Percentiles rank a stretch among this genome's conserved stretches.
Conservation (phyloP, 129 eudicot species). For the Apium graveolens region DNA sequence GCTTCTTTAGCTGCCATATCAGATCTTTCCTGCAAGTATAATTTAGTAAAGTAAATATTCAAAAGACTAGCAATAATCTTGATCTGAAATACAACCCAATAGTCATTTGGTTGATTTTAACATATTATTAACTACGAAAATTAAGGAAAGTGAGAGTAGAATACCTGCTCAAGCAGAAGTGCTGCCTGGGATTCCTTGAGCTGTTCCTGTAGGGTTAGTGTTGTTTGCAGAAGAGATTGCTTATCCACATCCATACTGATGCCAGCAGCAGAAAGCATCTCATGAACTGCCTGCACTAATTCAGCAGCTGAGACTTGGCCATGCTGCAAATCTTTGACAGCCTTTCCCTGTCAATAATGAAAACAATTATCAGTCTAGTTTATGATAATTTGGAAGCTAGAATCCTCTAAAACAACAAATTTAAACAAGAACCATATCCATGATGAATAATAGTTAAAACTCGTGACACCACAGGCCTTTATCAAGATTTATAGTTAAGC, state of each 20-base stretch:
- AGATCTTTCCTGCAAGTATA: conserved; percentile 60
- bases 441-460: background rate
- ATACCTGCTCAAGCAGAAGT: conserved; percentile 89
- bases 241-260: conserved; percentile 78
- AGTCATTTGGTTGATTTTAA: background rate
- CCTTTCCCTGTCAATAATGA: conserved; percentile 28
- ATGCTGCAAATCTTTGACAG: conserved; percentile 64
- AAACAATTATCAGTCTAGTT: conserved; percentile 1
- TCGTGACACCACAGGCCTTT: background rate
- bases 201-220: conserved; percentile 82
- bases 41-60: background rate
- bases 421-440: conserved; percentile 1
- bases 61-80: background rate
- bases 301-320: conserved; percentile 91
- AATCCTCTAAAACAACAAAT: background rate
- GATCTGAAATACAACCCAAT: background rate
- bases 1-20: conserved; percentile 88
- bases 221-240: conserved; percentile 62
- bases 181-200: conserved; percentile 87
- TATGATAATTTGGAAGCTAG: background rate
- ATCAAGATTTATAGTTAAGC: background rate
- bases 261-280: conserved; percentile 96
- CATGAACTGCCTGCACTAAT: conserved; percentile 94
- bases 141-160: conserved; percentile 1
- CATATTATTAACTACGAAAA: background rate